Conservation (phyloP, 2,329 filamentous ascomycete species). For the Ascochyta lentis region DNA sequence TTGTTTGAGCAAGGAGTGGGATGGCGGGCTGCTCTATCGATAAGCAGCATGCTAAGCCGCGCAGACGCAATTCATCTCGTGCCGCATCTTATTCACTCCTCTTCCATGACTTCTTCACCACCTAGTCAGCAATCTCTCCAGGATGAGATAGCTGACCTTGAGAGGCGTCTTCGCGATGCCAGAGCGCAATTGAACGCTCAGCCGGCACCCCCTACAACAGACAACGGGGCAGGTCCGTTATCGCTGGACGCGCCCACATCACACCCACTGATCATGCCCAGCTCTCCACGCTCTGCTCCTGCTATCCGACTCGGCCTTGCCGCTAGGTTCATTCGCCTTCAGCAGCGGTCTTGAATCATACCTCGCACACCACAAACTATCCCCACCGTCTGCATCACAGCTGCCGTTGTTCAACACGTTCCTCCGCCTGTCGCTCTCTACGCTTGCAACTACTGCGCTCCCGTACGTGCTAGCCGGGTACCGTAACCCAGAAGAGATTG, state of each 20-base stretch:
- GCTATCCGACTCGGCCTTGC: slow-evolving; percentile 80
- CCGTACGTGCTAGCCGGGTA: slow-evolving; percentile 77
- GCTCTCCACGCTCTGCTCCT: slow-evolving; percentile 74
- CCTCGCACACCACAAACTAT: slow-evolving; percentile 68
- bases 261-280: slow-evolving; percentile 4
- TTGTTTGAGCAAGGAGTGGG: slow-evolving; percentile 9
- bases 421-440: slow-evolving; percentile 72
- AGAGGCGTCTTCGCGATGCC: slow-evolving; percentile 57
- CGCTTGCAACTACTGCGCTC: slow-evolving; percentile 73
- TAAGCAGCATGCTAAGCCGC: slow-evolving; percentile 29
- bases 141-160: slow-evolving; percentile 66
- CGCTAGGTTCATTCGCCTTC: slow-evolving; percentile 86
- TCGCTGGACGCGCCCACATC: background rate
- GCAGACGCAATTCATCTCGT: slow-evolving; percentile 18
- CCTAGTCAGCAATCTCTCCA: slow-evolving; percentile 39
- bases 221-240: slow-evolving; percentile 9
- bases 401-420: slow-evolving; percentile 66
- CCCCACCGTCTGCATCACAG: slow-evolving; percentile 39
- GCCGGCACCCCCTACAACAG: slow-evolving; percentile 4
- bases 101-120: slow-evolving; percentile 36
- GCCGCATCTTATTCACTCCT: slow-evolving; percentile 19
- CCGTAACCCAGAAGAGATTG: slow-evolving; percentile 59
- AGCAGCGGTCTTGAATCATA: slow-evolving; percentile 83
- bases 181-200: slow-evolving; percentile 54
- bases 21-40: slow-evolving; percentile 17